Base-by-base conservation (phyloP, 805 yeast genomes). In the Hanseniaspora singularis region DNA sequence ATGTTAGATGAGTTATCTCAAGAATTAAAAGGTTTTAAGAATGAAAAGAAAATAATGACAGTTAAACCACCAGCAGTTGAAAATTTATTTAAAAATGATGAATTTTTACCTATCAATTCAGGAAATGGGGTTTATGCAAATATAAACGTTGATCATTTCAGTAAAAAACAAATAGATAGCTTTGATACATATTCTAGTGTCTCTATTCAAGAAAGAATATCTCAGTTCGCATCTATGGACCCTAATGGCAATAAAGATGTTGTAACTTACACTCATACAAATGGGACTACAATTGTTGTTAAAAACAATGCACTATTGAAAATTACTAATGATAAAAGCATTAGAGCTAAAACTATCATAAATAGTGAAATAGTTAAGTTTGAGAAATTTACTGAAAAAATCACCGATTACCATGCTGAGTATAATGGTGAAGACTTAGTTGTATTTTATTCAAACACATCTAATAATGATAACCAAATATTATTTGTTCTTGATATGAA, bases 401-500 rank as follows among this genome's bases (percentile, higher is more conserved):
- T 34, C 3, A 22, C 3, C 4, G 33, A 31, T 24, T 38, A 26
- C 28, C 11, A 24, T 7, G 30, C 40, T 2, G 39, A 30, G 10
- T 47, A 30, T 28, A 47, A 40, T n/a, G 46, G 46, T 6, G 46
- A 46, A 33, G 40, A 39, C 10, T 30, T 46, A 12, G 22, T 37
- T 15, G 12, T 34, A 12, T 40, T 34, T 16, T 38, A 24, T 11
- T 23, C 32, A 12, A 28, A 19, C n/a, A 11, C n/a, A n/a, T n/a
- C n/a, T n/a, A n/a, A n/a, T n/a, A 10, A 19, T 20, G 22, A 14
- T 9, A 8, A 31, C 7, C 28, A 30, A 15, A 33, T 9, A 3
- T 19, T 46, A 3, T 30, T 31, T 4, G 26, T 46, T 16, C 10
- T 46, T 55, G 63, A 10, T 20, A 54, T n/a, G 51, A 56, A 7